Evolutionary conservation across 2,329 filamentous ascomycete genomes (phyloP).

Genomic region (Furcasterigmium furcatum): DNA sequence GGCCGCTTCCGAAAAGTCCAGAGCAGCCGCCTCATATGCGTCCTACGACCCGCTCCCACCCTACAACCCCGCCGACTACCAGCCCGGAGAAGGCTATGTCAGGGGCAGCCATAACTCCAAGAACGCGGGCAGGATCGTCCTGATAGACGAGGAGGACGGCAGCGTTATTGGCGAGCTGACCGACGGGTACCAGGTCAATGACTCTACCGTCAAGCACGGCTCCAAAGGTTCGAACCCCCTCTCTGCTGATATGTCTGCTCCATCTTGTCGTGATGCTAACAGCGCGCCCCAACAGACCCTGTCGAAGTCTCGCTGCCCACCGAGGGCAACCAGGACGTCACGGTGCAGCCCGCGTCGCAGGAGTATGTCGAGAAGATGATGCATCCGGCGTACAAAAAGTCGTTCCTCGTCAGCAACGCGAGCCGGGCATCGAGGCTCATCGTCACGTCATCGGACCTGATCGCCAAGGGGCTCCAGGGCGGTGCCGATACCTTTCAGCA

Average conservation of each 20-base stretch:
- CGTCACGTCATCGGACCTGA: conserved; percentile 78
- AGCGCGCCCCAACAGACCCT: conserved; percentile 68
- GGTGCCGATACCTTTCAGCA: conserved; percentile 79
- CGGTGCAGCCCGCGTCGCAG: conserved; percentile 62
- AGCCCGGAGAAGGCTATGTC: conserved; percentile 75
- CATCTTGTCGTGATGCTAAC: too few relatives aligned
- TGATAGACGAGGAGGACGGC: conserved; percentile 94
- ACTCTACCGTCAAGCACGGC: conserved; percentile 73
- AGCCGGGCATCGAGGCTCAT: conserved; percentile 87
- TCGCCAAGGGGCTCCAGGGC: conserved; percentile 73
- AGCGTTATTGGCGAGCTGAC: conserved; percentile 90
- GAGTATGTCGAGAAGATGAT: conserved; percentile 74
- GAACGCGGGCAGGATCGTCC: conserved; percentile 75
- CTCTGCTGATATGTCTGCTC: too few relatives aligned
- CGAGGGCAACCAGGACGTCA: conserved; percentile 61
- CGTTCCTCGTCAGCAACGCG: conserved; percentile 80
- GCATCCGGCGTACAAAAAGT: conserved; percentile 90
- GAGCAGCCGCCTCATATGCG: conserved; percentile 14
- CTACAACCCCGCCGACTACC: conserved; percentile 82
- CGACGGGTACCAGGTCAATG: conserved; percentile 77
- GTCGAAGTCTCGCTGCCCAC: conserved; percentile 74
- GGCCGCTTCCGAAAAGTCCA: conserved; percentile 17
- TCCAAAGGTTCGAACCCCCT: conserved; percentile 84
- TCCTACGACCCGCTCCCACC: conserved; percentile 45
- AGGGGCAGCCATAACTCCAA: conserved; percentile 55